Evolutionary conservation across 768 basidiomycete genomes (phyloP), one percentile per base, ranked within the genome.

Genomic region (Lepiota venenata): DNA sequence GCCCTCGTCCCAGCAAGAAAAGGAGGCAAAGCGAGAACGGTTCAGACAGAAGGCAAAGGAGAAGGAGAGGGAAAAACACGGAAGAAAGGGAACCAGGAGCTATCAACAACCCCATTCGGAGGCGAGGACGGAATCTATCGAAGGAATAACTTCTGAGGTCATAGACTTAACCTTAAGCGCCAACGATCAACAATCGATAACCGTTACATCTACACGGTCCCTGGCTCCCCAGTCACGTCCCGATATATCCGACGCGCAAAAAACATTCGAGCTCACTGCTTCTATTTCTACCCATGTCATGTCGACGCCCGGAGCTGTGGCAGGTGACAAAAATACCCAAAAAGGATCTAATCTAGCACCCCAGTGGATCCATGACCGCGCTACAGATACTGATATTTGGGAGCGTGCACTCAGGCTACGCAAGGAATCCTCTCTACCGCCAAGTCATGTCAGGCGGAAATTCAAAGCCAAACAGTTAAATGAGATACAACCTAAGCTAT

Each of bases 271-370:
- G 12, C 14, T 18, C 15, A 18, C 38, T 14, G 15, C 15, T 3
- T 18, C 20, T 2, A 21, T 32, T 27, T 16, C 38, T 2, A 12
- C 40, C 18, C 25, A 32, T 32, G 32, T n/a, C 27, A 14, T 11
- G 18, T 12, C 15, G 15, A 14, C 18, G 15, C 9, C 27, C 14
- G 39, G 38, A 18, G 16, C 4, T 5, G 40, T n/a, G 4, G 38
- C 14, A 3, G 11, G 20, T 2, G 48, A 32, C 21, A 37, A 18
- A 11, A 45, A 49, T 18, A 39, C 9, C 35, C 54, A 47, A 56
- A 44, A 52, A 10, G 50, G 47, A 43, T 56, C 55, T 38, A 60
- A 61, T 42, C 48, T 58, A 9, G 56, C 60, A 21, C 59, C 61
- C 3, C 36, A 47, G 2, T 63, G 63, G 60, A 58, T 62, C 11